These are phyloP conservation scores for Leishmania guyanensis DNA, from an alignment of 208 protist species.

Conservation along the genomic window DNA sequence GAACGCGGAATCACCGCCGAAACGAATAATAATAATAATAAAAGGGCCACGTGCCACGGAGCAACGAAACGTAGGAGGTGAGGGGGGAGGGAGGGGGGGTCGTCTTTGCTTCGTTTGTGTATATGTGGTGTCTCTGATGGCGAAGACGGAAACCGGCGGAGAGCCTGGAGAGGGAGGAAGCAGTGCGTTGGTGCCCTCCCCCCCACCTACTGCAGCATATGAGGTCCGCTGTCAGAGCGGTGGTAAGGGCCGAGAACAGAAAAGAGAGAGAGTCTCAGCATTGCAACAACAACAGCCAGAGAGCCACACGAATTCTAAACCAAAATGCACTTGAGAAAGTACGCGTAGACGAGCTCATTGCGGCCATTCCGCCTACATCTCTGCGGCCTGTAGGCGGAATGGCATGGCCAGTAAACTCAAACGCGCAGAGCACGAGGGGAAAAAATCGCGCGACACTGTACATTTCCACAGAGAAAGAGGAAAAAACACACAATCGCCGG, in stretches of 20 bases:
- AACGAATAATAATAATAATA: too few relatives aligned
- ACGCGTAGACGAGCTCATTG: not conserved
- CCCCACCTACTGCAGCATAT: not conserved
- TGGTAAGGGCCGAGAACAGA: not conserved
- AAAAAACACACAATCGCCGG: slow-evolving; percentile 3
- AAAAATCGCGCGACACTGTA: too few relatives aligned
- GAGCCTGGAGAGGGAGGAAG: not conserved
- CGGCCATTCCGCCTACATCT: not conserved
- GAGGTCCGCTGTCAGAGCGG: not conserved
- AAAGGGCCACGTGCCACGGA: too few relatives aligned
- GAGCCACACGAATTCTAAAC: not conserved
- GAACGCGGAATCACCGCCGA: too few relatives aligned
- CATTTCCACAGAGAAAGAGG: not conserved
- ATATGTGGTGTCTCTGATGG: not conserved
- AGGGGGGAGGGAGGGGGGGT: too few relatives aligned
- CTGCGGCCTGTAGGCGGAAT: not conserved
- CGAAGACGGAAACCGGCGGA: not conserved
- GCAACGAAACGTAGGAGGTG: too few relatives aligned
- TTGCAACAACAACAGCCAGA: not conserved
- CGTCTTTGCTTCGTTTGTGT: not conserved
- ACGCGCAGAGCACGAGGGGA: not conserved
- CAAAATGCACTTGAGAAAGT: not conserved
- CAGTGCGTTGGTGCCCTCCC: not conserved
- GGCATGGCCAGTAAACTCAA: not conserved
- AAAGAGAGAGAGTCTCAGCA: not conserved